Evolutionary conservation across 169 alveolate species (phyloP), one percentile per base, ranked within the genome.

Genomic region (Neospora caninum): DNA sequence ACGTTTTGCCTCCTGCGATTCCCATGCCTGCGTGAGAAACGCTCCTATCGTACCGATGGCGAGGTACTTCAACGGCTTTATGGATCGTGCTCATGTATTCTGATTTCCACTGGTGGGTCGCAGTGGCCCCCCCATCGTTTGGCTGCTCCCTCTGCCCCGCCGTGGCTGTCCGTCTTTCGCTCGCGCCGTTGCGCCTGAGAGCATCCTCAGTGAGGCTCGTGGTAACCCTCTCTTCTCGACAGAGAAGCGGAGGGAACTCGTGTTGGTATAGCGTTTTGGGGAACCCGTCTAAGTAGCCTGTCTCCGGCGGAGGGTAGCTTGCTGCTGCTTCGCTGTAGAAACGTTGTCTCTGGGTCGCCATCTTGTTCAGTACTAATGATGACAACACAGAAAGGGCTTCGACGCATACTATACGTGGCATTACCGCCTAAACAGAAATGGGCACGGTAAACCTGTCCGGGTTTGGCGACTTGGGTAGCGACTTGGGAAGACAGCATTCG

Each of bases 291-390:
- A 22, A 43, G 20, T 78, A 38, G 39, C 13, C 22, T 20, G 39
- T 78, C 39, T 6, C 43, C 9, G 86, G 86, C 42, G 45, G n/a
- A 29, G 39, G 86, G 86, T 78, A 78, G 22, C 49, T 20, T 43
- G 86, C 86, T 10, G 86, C 39, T 78, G 86, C 86, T 10, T 20
- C 86, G 10, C 86, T n/a, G 86, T 78, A 78, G 45, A 78, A 78
- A 16, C 45, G 86, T 78, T 78, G 4, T 38, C 49, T n/a, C 39
- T 38, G 86, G 27, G 86, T 25, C 86, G 42, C 42, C 86, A 49
- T 49, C 58, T 4, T 49, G 58, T 13, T 7, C 13, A 49, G 13
- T 49, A 13, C 58, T 13, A 49, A 49, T 13, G 7, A 31, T 29
- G 39, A 20, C 82, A 31, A 69, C 34, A 69, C 42, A 29, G 82